phyloP scores from a whole-genome alignment of 2,329 filamentous ascomycete species.

The Dactylellina haptotyla region DNA sequence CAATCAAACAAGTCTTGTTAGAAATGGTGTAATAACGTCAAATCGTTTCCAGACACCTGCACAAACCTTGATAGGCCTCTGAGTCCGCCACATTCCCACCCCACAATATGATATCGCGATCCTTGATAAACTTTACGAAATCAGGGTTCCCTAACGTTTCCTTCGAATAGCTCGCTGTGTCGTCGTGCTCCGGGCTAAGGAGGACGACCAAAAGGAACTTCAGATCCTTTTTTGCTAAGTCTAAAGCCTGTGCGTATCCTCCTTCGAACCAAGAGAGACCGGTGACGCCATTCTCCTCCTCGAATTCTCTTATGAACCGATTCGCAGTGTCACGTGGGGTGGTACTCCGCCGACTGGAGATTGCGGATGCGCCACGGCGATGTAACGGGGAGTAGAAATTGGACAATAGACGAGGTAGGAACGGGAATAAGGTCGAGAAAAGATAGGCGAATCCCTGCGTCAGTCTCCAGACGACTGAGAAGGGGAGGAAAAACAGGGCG shows the following conservation, averaged over 20 bases:
- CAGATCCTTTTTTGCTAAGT: constrained; percentile 86
- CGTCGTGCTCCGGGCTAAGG: constrained; percentile 92
- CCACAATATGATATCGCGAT: constrained; percentile 90
- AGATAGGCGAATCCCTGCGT: constrained; percentile 77
- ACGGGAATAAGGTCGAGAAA: constrained; percentile 76
- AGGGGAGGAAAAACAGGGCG: constrained; percentile 80
- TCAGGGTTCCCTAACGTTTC: constrained; percentile 82
- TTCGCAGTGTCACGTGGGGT: constrained; percentile 87
- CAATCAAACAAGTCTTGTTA: neutral
- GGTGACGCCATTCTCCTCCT: constrained; percentile 85
- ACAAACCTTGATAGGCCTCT: constrained; percentile 79
- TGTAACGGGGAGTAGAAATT: constrained; percentile 60
- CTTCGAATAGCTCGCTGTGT: constrained; percentile 81
- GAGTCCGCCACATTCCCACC: constrained; percentile 91
- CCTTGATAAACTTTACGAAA: constrained; percentile 77
- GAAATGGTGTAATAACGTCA: no score
- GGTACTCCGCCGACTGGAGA: constrained; percentile 74
- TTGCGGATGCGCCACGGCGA: constrained; percentile 26
- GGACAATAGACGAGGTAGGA: constrained; percentile 74
- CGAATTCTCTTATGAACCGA: constrained; percentile 89
- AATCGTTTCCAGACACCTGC: neutral
- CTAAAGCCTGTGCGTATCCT: constrained; percentile 90
- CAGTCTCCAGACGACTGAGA: constrained; percentile 79
- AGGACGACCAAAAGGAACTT: constrained; percentile 91
- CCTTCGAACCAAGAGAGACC: constrained; percentile 81